These are phyloP conservation scores for Metschnikowia proteae DNA, from an alignment of 805 yeast genomes.

Conservation along the genomic window DNA sequence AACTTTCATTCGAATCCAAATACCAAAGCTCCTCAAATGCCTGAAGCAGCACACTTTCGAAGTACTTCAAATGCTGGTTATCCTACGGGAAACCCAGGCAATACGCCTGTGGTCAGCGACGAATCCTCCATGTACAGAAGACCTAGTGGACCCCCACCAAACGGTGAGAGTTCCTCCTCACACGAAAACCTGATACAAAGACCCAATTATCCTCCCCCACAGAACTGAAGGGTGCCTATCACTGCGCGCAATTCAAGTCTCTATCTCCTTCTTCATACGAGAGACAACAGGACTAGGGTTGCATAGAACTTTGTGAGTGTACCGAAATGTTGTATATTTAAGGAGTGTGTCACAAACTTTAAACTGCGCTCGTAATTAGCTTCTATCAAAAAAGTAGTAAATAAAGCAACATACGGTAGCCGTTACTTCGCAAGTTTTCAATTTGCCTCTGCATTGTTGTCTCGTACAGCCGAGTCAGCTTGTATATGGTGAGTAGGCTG, in stretches of 20 bases:
- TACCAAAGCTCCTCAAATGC: constrained; percentile 15
- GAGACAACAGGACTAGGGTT: not conserved
- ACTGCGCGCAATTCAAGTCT: not conserved
- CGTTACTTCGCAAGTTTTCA: no score
- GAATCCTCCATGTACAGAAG: constrained; percentile 6
- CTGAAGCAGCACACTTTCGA: constrained; percentile 15
- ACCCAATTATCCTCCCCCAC: constrained; percentile 5
- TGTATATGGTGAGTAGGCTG: not conserved
- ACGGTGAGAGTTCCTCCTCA: not conserved
- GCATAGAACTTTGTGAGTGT: no score
- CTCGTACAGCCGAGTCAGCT: not conserved
- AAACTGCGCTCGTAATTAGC: no score
- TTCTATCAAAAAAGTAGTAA: no score
- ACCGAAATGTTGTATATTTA: no score
- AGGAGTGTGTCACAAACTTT: no score
- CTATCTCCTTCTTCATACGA: no score
- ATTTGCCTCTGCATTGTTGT: no score
- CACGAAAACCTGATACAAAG: not conserved
- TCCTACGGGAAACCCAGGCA: constrained; percentile 5
- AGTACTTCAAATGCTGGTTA: constrained; percentile 14
- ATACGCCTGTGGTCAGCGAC: constrained; percentile 3
- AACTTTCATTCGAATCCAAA: constrained; percentile 21
- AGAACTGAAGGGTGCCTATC: not conserved
- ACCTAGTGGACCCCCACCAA: constrained; percentile 14
- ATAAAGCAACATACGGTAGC: no score